Conservation (phyloP, 192 early-diverging fungal genomes). For the Geranomyces michiganensis region DNA sequence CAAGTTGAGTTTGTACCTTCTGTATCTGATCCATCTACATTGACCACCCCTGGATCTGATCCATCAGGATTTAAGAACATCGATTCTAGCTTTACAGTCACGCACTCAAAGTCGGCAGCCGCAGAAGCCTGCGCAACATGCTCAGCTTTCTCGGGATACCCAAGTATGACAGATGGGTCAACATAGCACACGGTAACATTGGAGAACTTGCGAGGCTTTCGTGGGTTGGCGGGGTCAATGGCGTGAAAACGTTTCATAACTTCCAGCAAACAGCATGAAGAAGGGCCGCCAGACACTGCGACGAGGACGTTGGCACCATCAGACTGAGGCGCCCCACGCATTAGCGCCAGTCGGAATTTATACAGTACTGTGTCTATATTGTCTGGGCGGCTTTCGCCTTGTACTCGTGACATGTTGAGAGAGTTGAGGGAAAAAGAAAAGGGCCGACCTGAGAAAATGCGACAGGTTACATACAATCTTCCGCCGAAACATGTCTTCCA, state of each 20-base stretch:
- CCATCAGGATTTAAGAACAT: slow-evolving; percentile 53
- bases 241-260: slow-evolving; percentile 47
- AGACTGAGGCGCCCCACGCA: slow-evolving; percentile 50
- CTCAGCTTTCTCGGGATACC: slow-evolving; percentile 19
- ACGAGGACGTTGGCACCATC: slow-evolving; percentile 66
- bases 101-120: slow-evolving; percentile 33
- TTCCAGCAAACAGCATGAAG: slow-evolving; percentile 67
- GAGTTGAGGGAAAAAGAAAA: no score
- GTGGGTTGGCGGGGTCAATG: slow-evolving; percentile 55
- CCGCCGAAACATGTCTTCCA: background rate
- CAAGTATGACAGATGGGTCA: slow-evolving; percentile 69
- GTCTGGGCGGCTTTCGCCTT: slow-evolving; percentile 53
- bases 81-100: slow-evolving; percentile 64
- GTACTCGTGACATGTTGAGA: no score
- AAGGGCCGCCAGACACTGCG: slow-evolving; percentile 84
- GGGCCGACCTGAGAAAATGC: no score
- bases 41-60: slow-evolving; percentile 21
- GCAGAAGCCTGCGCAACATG: slow-evolving; percentile 23
- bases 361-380: slow-evolving; percentile 69
- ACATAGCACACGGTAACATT: slow-evolving; percentile 75
- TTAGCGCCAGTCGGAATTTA: slow-evolving; percentile 70
- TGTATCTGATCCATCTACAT: slow-evolving; percentile 23
- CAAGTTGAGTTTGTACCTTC: slow-evolving; percentile 12
- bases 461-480: no score
- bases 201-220: slow-evolving; percentile 63